Evolutionary conservation across 495 filamentous ascomycete genomes (phyloP).

Genomic region (Aspergillus indologenus): DNA sequence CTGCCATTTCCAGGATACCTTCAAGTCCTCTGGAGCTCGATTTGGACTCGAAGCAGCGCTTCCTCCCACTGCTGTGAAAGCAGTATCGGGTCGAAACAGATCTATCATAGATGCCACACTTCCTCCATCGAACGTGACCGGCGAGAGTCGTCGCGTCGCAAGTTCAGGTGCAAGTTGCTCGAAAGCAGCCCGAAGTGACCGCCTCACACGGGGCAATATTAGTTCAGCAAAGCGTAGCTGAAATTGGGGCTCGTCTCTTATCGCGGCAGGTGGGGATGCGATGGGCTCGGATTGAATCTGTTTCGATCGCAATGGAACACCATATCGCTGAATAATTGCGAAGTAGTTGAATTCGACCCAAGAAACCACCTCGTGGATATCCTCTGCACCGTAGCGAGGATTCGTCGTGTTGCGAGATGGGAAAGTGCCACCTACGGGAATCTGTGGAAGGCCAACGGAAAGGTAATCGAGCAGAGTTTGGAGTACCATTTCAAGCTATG

Average conservation of each 20-base stretch:
- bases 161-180: conserved; percentile 9
- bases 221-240: conserved; percentile 7
- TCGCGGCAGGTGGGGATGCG: background rate
- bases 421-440: too few species aligned
- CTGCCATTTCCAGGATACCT: conserved; percentile 20
- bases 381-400: too few species aligned
- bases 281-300: conserved; percentile 1
- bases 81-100: conserved; percentile 14
- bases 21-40: conserved; percentile 16
- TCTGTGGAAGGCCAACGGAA: too few species aligned
- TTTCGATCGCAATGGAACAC: background rate
- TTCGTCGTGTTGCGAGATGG: too few species aligned
- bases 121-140: conserved; percentile 10
- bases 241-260: conserved; percentile 1
- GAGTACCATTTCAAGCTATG: too few species aligned
- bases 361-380: too few species aligned
- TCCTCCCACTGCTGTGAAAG: conserved; percentile 7
- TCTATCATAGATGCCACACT: conserved; percentile 5
- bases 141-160: background rate
- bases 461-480: too few species aligned
- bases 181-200: conserved; percentile 13
- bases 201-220: conserved; percentile 6
- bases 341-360: background rate
- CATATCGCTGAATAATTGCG: conserved; percentile 2
- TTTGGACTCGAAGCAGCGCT: conserved; percentile 8